phyloP scores from a whole-genome alignment of 139 green algal genomes.

The Ettlia oleoabundans region DNA sequence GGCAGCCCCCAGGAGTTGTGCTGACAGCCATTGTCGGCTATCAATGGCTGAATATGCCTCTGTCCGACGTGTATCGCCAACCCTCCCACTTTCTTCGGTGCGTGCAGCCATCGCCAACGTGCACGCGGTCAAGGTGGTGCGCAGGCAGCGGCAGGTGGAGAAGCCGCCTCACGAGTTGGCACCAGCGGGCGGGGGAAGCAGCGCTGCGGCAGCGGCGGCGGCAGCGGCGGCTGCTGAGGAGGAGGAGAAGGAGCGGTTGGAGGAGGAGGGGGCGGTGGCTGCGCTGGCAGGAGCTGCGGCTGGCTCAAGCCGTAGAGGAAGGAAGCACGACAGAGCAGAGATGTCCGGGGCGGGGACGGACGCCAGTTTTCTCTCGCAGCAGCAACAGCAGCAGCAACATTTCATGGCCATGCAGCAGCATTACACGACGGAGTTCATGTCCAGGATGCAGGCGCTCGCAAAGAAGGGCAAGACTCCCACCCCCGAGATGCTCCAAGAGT shows the following conservation, averaged over 20 bases:
- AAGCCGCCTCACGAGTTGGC: background rate
- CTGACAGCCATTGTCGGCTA: too few species aligned
- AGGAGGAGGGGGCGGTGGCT: slow-evolving; percentile 4
- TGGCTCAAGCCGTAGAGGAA: background rate
- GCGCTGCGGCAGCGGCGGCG: background rate
- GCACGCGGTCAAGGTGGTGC: slow-evolving; percentile 13
- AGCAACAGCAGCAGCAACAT: background rate
- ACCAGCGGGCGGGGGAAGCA: too few species aligned
- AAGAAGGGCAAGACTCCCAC: background rate
- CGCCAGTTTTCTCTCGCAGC: too few species aligned
- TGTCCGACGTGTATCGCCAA: too few species aligned
- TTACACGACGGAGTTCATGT: background rate
- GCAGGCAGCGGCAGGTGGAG: background rate
- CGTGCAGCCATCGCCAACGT: slow-evolving; percentile 23
- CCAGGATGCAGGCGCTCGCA: background rate
- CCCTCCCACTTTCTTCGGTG: too few species aligned
- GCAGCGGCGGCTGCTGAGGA: background rate
- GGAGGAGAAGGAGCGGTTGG: background rate
- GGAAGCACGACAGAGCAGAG: too few species aligned
- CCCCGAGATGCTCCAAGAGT: background rate
- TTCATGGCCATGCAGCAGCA: background rate
- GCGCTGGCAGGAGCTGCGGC: background rate
- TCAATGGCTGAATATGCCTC: too few species aligned
- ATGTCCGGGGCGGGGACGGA: too few species aligned
- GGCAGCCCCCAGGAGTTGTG: too few species aligned